Base-by-base conservation (phyloP, 495 filamentous ascomycete genomes). In the Penicillium canariense region DNA sequence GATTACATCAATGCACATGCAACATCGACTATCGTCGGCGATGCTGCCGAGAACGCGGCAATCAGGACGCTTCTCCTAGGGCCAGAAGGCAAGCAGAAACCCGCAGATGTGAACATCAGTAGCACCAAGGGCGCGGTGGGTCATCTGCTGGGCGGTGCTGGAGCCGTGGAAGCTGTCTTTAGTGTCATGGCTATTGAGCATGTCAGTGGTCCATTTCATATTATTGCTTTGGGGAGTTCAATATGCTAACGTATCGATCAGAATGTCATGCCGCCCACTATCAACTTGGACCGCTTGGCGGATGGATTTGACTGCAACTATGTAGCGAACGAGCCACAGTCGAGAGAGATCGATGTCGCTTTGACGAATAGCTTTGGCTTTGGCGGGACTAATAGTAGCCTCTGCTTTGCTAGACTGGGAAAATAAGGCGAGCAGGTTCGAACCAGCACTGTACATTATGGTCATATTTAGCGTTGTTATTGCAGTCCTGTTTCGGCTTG, bases 281-380 rank as follows among this genome's bases (percentile, higher is more conserved):
- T 96, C 35, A 97, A 97, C 51, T 74, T 97, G 14, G 73, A 85
- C 3, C 78, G 80, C n/a, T 73, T 84, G 18, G 79, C 81, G 22
- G 76, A 84, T 48, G 88, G 84, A 8, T 90, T 91, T 46, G 77
- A 86, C 49, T 96, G 90, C 76, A 97, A 98, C 69, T 93, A 96
- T 72, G 84, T 95, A 2, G 84, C 91, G 0, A 75, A 84, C 1
- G 55, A 76, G 27, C 77, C 88, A 2, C 92, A 97, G 65, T 66
- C 86, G 25, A 84, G 84, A 9, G 63, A 61, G 36, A 84, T 97
- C 20, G 78, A 87, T 52, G 88, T 92, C 23, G 87, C 87, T 28
- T 56, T 98, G 60, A 91, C 89, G 17, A 98, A 98, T 63, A 97
- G 93, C 65, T 98, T 98, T 78, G 94, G 94, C 1, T 98, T 98